Evolutionary conservation across 345 rosid genomes (phyloP).

Genomic region (Arabis hirsuta): DNA sequence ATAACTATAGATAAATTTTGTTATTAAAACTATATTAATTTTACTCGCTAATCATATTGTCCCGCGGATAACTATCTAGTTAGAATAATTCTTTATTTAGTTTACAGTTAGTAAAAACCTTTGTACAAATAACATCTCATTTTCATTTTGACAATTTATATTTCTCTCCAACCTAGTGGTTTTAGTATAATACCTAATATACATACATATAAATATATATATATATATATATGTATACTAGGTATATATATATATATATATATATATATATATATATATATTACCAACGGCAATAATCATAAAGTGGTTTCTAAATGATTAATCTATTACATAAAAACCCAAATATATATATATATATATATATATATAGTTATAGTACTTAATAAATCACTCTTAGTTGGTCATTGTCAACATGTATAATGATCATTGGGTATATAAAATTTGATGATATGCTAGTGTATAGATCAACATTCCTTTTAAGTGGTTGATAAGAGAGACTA

Average conservation of each 20-base stretch:
- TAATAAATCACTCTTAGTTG: conserved; percentile 16
- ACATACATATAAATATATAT: background rate
- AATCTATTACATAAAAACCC: background rate
- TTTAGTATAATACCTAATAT: background rate
- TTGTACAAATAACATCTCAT: background rate
- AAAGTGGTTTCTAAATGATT: background rate
- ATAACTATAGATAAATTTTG: no score
- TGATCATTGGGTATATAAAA: background rate
- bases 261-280: no score
- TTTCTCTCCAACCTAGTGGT: background rate
- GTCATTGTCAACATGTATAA: conserved; percentile 1
- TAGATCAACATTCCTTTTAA: conserved; percentile 40
- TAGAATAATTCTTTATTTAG: background rate
- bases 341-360: background rate
- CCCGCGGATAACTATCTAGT: no score
- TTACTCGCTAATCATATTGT: no score
- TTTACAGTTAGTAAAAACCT: background rate
- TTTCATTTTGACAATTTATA: background rate
- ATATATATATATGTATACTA: no score
- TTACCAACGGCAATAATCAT: background rate
- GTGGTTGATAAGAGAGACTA: conserved; percentile 41
- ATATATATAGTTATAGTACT: no score
- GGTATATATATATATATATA: no score
- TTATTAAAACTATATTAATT: no score
- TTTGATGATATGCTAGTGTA: conserved; percentile 36